A percentile compares a stretch with the other conserved stretches of the same genome.
These are phyloP conservation scores for Aurifilum marmelostoma DNA, from an alignment of 2,329 filamentous ascomycete species.

Conservation along the genomic window DNA sequence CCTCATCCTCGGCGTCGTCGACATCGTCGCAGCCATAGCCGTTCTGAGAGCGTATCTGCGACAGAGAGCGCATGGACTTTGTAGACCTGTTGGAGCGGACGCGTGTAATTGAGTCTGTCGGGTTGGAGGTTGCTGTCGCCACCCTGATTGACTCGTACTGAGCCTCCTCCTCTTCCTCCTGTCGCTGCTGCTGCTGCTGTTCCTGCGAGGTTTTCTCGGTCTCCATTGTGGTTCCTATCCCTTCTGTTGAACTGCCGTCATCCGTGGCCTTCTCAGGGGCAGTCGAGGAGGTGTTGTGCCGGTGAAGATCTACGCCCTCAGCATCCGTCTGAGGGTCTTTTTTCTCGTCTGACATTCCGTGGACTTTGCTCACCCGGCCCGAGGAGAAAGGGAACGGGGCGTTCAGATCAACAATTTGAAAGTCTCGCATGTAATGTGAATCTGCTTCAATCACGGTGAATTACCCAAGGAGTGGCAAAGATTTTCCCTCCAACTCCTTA, in stretches of 20 bases:
- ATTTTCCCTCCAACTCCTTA: neutral
- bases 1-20: slow-evolving; percentile 25
- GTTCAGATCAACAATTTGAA: neutral
- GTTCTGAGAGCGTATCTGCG: slow-evolving; percentile 46
- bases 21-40: slow-evolving; percentile 47
- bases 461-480: neutral
- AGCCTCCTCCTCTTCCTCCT: slow-evolving; percentile 6
- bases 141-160: slow-evolving; percentile 36
- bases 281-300: slow-evolving; percentile 1
- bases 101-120: slow-evolving; percentile 22
- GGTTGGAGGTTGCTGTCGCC: slow-evolving; percentile 17
- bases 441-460: neutral
- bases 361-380: neutral
- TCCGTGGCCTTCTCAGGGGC: slow-evolving; percentile 29
- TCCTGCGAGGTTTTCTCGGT: slow-evolving; percentile 10
- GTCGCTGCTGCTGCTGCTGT: neutral
- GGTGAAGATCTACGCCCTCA: neutral
- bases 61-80: slow-evolving; percentile 32
- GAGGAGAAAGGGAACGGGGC: too few relatives aligned
- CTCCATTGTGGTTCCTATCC: slow-evolving; percentile 19
- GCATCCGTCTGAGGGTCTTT: neutral
- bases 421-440: neutral
- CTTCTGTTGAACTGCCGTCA: slow-evolving; percentile 18
- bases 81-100: slow-evolving; percentile 16
- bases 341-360: slow-evolving; percentile 29